phyloP scores from a whole-genome alignment of 1,284 basidiomycete species.

The Porodaedalea pini region DNA sequence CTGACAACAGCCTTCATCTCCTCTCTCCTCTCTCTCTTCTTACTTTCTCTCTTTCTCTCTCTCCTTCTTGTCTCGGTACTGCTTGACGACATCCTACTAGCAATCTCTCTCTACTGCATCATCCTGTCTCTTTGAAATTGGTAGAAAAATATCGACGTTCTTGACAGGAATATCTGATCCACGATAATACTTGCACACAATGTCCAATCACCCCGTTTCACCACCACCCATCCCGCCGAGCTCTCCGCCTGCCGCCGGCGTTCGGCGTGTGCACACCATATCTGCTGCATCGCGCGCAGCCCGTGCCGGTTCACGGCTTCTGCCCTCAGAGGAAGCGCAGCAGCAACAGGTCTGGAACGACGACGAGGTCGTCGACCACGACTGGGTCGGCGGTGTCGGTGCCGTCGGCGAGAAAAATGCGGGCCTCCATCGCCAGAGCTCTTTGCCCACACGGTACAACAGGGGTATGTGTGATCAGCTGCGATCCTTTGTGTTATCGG shows the following conservation, averaged over 20 bases:
- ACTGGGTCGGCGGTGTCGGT: constrained; percentile 75
- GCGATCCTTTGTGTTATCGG: constrained; percentile 24
- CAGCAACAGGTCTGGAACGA: constrained; percentile 55
- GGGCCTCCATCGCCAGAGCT: constrained; percentile 73
- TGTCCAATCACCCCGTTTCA: constrained; percentile 20
- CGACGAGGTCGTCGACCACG: constrained; percentile 71
- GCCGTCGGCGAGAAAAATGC: constrained; percentile 74
- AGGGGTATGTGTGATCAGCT: constrained; percentile 46
- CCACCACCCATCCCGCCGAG: constrained; percentile 32
- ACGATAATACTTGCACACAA: constrained; percentile 1
- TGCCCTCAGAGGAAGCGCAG: constrained; percentile 64
- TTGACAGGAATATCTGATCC: not conserved
- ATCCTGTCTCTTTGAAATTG: not conserved
- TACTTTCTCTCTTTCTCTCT: not conserved
- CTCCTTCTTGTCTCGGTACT: not conserved
- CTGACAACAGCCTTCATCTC: constrained; percentile 14
- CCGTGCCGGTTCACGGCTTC: constrained; percentile 55
- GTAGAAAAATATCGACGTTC: constrained; percentile 2
- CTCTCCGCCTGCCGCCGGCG: constrained; percentile 34
- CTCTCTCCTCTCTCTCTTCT: not conserved
- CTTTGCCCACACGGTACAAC: constrained; percentile 76
- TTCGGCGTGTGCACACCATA: constrained; percentile 79
- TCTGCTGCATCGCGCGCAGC: constrained; percentile 67
- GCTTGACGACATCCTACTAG: not conserved
- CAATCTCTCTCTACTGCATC: not conserved